A percentile compares a stretch with the other conserved stretches of the same genome.
These are phyloP conservation scores for Melampsora larici-populina DNA, from an alignment of 1,284 basidiomycete species.

Conservation along the genomic window DNA sequence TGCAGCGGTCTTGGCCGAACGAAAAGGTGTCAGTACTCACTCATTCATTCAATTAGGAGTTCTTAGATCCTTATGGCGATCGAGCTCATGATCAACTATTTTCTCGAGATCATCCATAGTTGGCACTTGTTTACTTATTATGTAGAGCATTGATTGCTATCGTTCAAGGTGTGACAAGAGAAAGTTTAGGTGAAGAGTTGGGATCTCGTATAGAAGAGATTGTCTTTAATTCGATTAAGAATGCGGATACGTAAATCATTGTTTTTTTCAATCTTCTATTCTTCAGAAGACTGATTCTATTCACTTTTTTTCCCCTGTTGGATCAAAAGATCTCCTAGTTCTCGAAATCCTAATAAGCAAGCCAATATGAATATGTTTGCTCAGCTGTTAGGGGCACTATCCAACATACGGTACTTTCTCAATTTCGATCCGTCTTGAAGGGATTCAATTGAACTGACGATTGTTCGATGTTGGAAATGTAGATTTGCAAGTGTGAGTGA, in stretches of 20 bases:
- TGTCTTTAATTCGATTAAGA: slow-evolving; percentile 77
- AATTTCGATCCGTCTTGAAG: neutral
- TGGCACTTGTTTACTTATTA: slow-evolving; percentile 80
- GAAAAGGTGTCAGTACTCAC: slow-evolving; percentile 60
- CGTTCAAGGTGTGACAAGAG: slow-evolving; percentile 68
- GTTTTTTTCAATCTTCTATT: neutral
- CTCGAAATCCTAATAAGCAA: slow-evolving; percentile 68
- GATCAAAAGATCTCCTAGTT: slow-evolving; percentile 12
- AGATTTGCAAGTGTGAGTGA: slow-evolving; percentile 43
- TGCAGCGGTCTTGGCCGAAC: slow-evolving; percentile 64
- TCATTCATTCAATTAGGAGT: neutral
- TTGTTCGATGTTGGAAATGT: neutral
- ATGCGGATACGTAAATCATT: slow-evolving; percentile 62
- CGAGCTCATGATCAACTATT: neutral
- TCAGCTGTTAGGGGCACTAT: slow-evolving; percentile 74
- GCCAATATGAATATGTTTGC: slow-evolving; percentile 76
- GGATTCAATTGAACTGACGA: neutral
- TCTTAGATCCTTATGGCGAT: neutral
- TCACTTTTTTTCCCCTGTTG: neutral
- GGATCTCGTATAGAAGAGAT: slow-evolving; percentile 76
- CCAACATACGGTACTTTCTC: slow-evolving; percentile 64
- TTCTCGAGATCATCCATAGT: slow-evolving; percentile 46
- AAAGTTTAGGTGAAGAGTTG: slow-evolving; percentile 70
- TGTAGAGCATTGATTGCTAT: slow-evolving; percentile 77
- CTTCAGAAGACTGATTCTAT: neutral